Percentiles rank a stretch among this genome's conserved stretches.
phyloP scores from a whole-genome alignment of 2,329 filamentous ascomycete species.

The Verruconis gallopava region DNA sequence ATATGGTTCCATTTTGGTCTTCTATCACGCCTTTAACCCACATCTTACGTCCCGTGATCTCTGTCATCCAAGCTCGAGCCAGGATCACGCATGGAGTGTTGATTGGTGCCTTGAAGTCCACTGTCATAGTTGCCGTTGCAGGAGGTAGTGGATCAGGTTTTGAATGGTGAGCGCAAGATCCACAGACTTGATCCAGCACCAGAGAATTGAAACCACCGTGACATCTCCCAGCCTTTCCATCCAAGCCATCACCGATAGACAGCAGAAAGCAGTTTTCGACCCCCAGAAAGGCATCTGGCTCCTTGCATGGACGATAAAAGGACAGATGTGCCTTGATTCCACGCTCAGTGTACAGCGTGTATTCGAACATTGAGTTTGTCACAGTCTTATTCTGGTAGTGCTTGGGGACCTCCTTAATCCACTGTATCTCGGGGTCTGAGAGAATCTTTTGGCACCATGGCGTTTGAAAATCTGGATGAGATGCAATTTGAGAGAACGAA shows the following conservation, averaged over 20 bases:
- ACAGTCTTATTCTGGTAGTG: not conserved
- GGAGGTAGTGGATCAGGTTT: not conserved
- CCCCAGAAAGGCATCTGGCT: not conserved
- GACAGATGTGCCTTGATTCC: slow-evolving; percentile 1
- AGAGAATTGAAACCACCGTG: slow-evolving; percentile 3
- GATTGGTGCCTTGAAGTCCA: slow-evolving; percentile 1
- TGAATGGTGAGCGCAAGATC: not conserved
- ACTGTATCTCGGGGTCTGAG: not conserved
- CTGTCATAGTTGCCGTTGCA: slow-evolving; percentile 3
- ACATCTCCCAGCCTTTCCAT: not conserved
- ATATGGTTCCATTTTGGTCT: not conserved
- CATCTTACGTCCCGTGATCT: not conserved
- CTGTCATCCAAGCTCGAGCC: not conserved
- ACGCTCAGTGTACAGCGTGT: slow-evolving; percentile 1
- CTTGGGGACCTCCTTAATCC: not conserved
- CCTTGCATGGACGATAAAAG: not conserved
- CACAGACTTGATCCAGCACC: slow-evolving; percentile 1
- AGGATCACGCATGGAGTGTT: slow-evolving; percentile 1
- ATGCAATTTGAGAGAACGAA: too few species aligned
- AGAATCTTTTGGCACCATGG: slow-evolving; percentile 1
- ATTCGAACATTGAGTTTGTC: slow-evolving; percentile 1
- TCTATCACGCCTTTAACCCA: slow-evolving; percentile 1
- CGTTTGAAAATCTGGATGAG: slow-evolving; percentile 1
- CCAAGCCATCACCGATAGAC: slow-evolving; percentile 1
- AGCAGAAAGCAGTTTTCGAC: slow-evolving; percentile 2